Percentiles rank a stretch among this genome's conserved stretches.
phyloP scores from a whole-genome alignment of 257 asterid species.

The Buddleja alternifolia region DNA sequence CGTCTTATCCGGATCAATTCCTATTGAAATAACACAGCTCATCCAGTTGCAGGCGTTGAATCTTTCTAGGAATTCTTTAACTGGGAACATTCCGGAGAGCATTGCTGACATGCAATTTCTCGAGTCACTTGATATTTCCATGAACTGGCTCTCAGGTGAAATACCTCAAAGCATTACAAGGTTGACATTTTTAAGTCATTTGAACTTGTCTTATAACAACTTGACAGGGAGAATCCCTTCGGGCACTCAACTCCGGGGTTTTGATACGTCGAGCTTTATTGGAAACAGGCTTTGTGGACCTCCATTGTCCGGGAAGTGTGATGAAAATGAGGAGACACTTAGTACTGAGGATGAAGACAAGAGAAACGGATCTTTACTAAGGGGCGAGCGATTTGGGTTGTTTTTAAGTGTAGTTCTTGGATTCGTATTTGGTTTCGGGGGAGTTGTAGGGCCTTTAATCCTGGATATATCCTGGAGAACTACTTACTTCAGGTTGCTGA shows the following conservation, averaged over 20 bases:
- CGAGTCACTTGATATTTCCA: slow-evolving; percentile 43
- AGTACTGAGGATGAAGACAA: not conserved
- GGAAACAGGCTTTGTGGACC: slow-evolving; percentile 32
- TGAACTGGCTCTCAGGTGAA: slow-evolving; percentile 34
- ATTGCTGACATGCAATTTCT: slow-evolving; percentile 33
- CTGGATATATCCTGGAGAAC: slow-evolving; percentile 15
- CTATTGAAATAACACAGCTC: slow-evolving; percentile 5
- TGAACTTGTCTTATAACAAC: slow-evolving; percentile 39
- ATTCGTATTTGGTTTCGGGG: slow-evolving; percentile 28
- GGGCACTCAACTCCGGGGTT: slow-evolving; percentile 39
- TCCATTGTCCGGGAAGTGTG: not conserved
- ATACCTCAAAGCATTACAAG: slow-evolving; percentile 33
- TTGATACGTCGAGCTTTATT: not conserved
- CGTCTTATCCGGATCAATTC: slow-evolving; percentile 19
- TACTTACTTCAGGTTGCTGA: slow-evolving; percentile 10
- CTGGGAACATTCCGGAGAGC: slow-evolving; percentile 35
- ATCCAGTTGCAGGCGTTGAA: slow-evolving; percentile 12
- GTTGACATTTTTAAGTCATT: slow-evolving; percentile 34
- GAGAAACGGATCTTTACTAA: not conserved
- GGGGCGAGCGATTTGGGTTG: not conserved
- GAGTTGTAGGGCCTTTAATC: not conserved
- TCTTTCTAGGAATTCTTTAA: slow-evolving; percentile 33
- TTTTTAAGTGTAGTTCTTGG: slow-evolving; percentile 21
- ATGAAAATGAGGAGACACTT: not conserved
- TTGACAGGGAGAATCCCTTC: slow-evolving; percentile 38